Evolutionary conservation across 177 flowering plant species (phyloP), one percentile per base, ranked within the genome.

Genomic region (Vitis hybrid): DNA sequence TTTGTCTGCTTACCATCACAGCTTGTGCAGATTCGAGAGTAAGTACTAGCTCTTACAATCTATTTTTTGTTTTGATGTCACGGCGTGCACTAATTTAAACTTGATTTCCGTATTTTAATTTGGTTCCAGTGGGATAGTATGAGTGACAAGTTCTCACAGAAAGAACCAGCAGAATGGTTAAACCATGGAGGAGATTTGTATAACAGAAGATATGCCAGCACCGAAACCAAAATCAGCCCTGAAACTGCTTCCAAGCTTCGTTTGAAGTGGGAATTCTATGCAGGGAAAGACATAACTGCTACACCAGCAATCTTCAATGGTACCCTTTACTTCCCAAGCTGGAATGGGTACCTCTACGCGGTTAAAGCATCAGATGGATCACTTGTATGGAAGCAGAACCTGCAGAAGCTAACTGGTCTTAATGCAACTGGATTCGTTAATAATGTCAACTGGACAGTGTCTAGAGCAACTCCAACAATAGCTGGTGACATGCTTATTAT

Each of bases 271-370:
- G 73, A 76, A 64, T 85, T 84, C 74, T 71, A 62, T 26, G 82
- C 86, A 9, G 89, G 91, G 11, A 73, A 69, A 23, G 26, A 23
- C 26, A 23, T 23, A 23, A 23, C 81, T 11, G 89, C 82, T 3
- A 87, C 88, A 6, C 91, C 91, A 13, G 85, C 91, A 2, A 71
- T 84, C 4, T 70, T 61, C 14, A 66, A 79, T 48, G 83, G 85
- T 12, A 70, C 65, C 6, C 70, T 87, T 11, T 85, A 87, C 51
- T 84, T 87, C 45, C 89, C 91, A 0, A 72, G 78, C 26, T 87
- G 91, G 89, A 84, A 87, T 32, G 91, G 91, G 3, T 32, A 76
- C 63, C 4, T 87, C 2, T 87, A 81, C 21, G 87, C 89, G 0
- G 85, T 87, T 0, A 75, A 68, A 12, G 83, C 79, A 2, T 2